Base-by-base conservation (phyloP, 306 rosid genomes). In the Rosa rugosa region DNA sequence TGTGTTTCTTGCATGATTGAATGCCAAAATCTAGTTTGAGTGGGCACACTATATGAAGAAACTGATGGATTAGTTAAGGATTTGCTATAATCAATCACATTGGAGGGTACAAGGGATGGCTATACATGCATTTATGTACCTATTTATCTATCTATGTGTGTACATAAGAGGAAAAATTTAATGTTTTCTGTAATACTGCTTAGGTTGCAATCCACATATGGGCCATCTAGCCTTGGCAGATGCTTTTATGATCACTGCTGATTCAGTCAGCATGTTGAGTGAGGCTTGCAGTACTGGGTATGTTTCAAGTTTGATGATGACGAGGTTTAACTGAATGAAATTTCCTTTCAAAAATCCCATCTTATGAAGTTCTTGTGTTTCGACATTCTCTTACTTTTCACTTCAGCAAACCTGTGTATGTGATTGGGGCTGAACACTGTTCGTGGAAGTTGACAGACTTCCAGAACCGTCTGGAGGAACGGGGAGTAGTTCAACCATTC, bases 281-380 rank as follows among this genome's bases (percentile, higher is more conserved):
- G 98, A 93, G 89, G 97, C 96, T 79, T 90, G 99, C 83, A 90
- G 93, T 78, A 95, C 93, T 6, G 93, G 99, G 98, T 95, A 91
- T 82, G 94, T 85, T 45, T 57, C 53, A 76, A 73, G 56, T 45
- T 62, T 83, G 69, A 84, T 68, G 73, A 54, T n/a, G 62, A 62
- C 12, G 13, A 8, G 5, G 50, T 23, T 59, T 40, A 40, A 9
- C 14, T 8, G 18, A 11, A 7, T 40, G 46, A 5, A 66, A 9
- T 11, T 38, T 38, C 3, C 13, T 8, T 66, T 38, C 2, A 20
- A 38, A 64, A 6, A 16, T 13, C 20, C 10, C 69, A 6, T 64
- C 45, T 0, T 14, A 6, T 69, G 71, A 82, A 78, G 60, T 66
- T 71, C 70, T 40, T 75, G 11, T 72, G 62, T 79, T 86, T 72